Conservation (phyloP, 2,329 filamentous ascomycete genomes). For the Tolypocladium sp. region DNA sequence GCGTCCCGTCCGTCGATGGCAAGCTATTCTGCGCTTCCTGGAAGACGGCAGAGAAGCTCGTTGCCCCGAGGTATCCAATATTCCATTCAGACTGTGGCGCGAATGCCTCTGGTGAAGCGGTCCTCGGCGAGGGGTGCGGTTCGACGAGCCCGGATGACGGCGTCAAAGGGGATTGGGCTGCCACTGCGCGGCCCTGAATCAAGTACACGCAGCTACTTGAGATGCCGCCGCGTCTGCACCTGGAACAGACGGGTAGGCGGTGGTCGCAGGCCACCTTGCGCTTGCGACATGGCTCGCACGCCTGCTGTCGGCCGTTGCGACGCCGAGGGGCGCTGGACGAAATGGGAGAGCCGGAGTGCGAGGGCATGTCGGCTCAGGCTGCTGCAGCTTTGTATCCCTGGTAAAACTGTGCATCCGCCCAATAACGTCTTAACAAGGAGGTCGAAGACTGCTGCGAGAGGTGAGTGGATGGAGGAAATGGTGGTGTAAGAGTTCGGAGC, state of each 20-base stretch:
- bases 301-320: slow-evolving; percentile 17
- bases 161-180: background rate
- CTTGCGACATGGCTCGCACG: slow-evolving; percentile 27
- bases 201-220: slow-evolving; percentile 25
- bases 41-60: background rate
- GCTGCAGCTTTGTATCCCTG: too few relatives aligned
- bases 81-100: background rate
- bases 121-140: background rate
- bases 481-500: background rate
- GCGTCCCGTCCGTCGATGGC: background rate
- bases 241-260: slow-evolving; percentile 25
- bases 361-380: background rate
- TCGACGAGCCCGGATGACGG: background rate
- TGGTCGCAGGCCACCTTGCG: slow-evolving; percentile 36
- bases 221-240: slow-evolving; percentile 26
- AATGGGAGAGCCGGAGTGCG: background rate
- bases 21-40: background rate
- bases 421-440: background rate
- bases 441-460: background rate
- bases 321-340: slow-evolving; percentile 9
- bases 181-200: background rate
- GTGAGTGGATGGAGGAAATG: background rate
- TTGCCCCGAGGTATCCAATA: background rate
- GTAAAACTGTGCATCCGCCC: background rate
- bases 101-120: background rate